phyloP scores from a whole-genome alignment of 306 rosid genomes.

The Trichosanthes cucumerina region DNA sequence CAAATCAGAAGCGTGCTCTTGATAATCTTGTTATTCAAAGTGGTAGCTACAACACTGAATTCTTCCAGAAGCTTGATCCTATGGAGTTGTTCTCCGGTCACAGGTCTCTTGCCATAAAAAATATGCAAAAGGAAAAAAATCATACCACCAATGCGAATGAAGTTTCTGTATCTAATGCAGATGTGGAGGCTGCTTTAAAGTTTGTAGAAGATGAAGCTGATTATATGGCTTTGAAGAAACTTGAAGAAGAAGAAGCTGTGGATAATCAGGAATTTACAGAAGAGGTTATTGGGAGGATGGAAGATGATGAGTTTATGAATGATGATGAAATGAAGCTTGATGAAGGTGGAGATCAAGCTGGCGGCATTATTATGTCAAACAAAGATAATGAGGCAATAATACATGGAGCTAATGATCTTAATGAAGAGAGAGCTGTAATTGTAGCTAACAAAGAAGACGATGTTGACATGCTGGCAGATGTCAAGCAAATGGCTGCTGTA shows the following conservation, averaged over 20 bases:
- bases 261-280: slow-evolving; percentile 97
- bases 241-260: slow-evolving; percentile 94
- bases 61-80: slow-evolving; percentile 97
- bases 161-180: slow-evolving; percentile 65
- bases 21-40: slow-evolving; percentile 96
- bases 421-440: slow-evolving; percentile 50
- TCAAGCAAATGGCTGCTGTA: slow-evolving; percentile 89
- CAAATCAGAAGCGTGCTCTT: slow-evolving; percentile 96
- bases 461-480: slow-evolving; percentile 89
- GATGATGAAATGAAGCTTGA: slow-evolving; percentile 72
- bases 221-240: slow-evolving; percentile 90
- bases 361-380: slow-evolving; percentile 35
- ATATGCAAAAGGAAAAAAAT: slow-evolving; percentile 53
- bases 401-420: slow-evolving; percentile 32
- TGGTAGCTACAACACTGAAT: slow-evolving; percentile 95
- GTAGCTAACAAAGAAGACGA: slow-evolving; percentile 58
- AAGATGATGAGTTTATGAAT: slow-evolving; percentile 81
- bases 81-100: slow-evolving; percentile 89
- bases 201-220: slow-evolving; percentile 96
- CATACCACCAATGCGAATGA: slow-evolving; percentile 36
- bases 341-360: slow-evolving; percentile 48
- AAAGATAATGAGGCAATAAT: slow-evolving; percentile 37
- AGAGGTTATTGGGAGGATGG: slow-evolving; percentile 86
- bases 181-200: slow-evolving; percentile 88
- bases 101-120: slow-evolving; percentile 49